A percentile compares a stretch with the other conserved stretches of the same genome.
Conservation (phyloP, 768 basidiomycete genomes). For the Hygrophorus pudorinus region DNA sequence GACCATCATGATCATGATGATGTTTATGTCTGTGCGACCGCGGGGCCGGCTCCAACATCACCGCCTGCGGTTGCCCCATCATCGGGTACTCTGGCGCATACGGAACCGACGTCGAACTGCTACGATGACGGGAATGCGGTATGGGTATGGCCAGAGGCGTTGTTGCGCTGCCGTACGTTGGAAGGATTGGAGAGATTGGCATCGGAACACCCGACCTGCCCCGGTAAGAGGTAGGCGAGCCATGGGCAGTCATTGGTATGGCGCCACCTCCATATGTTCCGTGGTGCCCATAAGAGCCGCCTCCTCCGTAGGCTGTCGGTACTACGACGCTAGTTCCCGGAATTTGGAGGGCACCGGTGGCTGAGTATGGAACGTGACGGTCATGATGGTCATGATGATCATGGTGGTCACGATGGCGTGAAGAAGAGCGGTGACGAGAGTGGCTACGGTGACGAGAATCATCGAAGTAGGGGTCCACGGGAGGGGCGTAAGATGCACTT, state of each 20-base stretch:
- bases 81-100: conserved; percentile 3
- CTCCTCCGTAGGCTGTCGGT: background rate
- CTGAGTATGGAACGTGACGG: conserved; percentile 13
- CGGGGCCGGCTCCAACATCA: conserved; percentile 2
- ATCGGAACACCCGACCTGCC: conserved; percentile 1
- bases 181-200: no score
- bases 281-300: conserved; percentile 1
- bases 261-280: background rate
- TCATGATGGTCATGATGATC: conserved; percentile 7
- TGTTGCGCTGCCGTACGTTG: conserved; percentile 1
- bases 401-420: conserved; percentile 11
- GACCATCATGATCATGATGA: conserved; percentile 2
- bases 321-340: background rate
- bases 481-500: conserved; percentile 14
- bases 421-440: conserved; percentile 26
- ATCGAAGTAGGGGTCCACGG: conserved; percentile 29
- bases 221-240: conserved; percentile 1
- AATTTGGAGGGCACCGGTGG: conserved; percentile 7
- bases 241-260: conserved; percentile 4
- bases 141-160: conserved; percentile 1
- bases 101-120: background rate
- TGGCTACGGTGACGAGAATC: conserved; percentile 29
- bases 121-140: conserved; percentile 2
- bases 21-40: conserved; percentile 6
- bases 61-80: conserved; percentile 2